A percentile compares a stretch with the other conserved stretches of the same genome.
Evolutionary conservation across 2,329 filamentous ascomycete species (phyloP).

Genomic region (Aspergillus sp.): DNA sequence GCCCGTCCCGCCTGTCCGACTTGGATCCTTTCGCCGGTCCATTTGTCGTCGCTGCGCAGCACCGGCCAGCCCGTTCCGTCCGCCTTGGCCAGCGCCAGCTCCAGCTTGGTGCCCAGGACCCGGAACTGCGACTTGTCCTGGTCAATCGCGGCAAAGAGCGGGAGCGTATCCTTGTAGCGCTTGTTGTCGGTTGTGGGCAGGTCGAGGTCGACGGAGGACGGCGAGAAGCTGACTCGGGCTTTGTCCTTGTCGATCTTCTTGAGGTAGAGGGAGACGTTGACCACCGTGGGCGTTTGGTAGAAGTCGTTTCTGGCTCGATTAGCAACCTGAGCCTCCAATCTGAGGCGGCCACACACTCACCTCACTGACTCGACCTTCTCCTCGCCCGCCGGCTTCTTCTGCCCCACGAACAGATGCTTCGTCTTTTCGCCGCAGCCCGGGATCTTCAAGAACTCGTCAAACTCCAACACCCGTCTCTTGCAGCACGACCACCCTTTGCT

Average conservation of each 20-base stretch:
- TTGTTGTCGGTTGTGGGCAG: conserved; percentile 80
- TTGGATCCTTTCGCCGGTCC: conserved; percentile 75
- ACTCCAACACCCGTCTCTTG: conserved; percentile 88
- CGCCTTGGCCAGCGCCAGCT: conserved; percentile 63
- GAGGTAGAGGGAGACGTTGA: conserved; percentile 87
- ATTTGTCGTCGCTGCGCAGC: conserved; percentile 65
- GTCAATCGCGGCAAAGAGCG: conserved; percentile 69
- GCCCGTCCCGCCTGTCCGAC: conserved; percentile 66
- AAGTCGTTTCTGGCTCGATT: conserved; percentile 61
- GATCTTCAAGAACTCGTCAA: conserved; percentile 96
- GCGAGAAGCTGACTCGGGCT: conserved; percentile 61
- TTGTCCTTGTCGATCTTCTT: conserved; percentile 89
- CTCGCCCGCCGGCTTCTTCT: conserved; percentile 58
- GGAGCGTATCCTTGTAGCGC: conserved; percentile 64
- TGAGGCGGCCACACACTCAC: conserved; percentile 35
- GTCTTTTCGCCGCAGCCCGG: conserved; percentile 77
- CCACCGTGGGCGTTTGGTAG: conserved; percentile 78
- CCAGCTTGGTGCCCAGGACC: conserved; percentile 81
- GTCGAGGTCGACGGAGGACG: conserved; percentile 60
- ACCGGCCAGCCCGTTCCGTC: conserved; percentile 78
- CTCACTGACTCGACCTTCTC: conserved; percentile 70
- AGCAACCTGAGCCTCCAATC: background rate
- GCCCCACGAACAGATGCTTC: conserved; percentile 73
- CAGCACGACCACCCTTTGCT: conserved; percentile 98
- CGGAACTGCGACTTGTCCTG: conserved; percentile 65